Percentiles rank a stretch among this genome's conserved stretches.
phyloP scores from a whole-genome alignment of 495 filamentous ascomycete species.

The Hyaloscypha hepaticicola region DNA sequence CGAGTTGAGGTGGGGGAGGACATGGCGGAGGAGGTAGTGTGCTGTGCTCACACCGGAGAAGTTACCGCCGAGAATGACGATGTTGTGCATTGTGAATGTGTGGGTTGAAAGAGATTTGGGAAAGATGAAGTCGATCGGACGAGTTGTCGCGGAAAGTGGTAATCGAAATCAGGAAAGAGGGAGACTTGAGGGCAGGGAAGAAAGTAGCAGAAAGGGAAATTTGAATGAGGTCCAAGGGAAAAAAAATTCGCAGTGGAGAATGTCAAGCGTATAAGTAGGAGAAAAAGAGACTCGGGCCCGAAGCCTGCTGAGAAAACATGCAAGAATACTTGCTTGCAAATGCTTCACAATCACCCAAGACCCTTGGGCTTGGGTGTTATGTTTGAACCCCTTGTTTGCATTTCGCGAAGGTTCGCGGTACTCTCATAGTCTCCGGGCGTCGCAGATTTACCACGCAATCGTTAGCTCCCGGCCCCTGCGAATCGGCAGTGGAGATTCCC shows the following conservation, averaged over 20 bases:
- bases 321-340: no score
- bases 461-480: no score
- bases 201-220: neutral
- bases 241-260: neutral
- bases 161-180: neutral
- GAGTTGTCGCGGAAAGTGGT: neutral
- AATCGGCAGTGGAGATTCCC: no score
- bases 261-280: neutral
- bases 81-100: constrained; percentile 32
- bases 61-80: constrained; percentile 52
- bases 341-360: neutral
- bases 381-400: no score
- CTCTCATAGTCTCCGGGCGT: no score
- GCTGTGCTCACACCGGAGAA: constrained; percentile 48
- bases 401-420: no score
- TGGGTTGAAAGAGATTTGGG: neutral
- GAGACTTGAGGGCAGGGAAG: neutral
- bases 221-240: no score
- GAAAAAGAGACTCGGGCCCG: neutral
- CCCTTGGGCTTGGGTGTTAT: no score
- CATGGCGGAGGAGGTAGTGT: constrained; percentile 52
- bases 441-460: no score
- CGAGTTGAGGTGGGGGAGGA: constrained; percentile 38
- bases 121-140: neutral
- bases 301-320: no score